A percentile compares a stretch with the other conserved stretches of the same genome.
phyloP scores from a whole-genome alignment of 192 early-diverging fungal genomes.

The Podila epicladia region DNA sequence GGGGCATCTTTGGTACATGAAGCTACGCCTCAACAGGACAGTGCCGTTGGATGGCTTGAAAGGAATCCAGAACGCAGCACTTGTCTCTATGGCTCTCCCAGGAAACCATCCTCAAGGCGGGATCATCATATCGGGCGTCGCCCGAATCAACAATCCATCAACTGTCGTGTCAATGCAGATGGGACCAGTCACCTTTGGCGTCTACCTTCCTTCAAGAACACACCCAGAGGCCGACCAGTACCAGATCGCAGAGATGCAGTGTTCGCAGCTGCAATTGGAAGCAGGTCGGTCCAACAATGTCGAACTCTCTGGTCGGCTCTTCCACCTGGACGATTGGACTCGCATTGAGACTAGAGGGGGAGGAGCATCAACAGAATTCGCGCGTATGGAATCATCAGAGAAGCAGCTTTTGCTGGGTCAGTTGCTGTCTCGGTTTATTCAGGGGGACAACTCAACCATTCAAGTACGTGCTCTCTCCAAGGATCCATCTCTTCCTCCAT shows the following conservation, averaged over 20 bases:
- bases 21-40: conserved; percentile 10
- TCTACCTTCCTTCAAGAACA: conserved; percentile 25
- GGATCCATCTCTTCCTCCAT: conserved; percentile 23
- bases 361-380: not conserved
- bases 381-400: conserved; percentile 7
- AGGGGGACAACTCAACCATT: conserved; percentile 34
- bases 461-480: conserved; percentile 44
- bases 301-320: conserved; percentile 28
- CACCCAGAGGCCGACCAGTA: conserved; percentile 34
- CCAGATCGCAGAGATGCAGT: conserved; percentile 35
- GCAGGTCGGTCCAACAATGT: conserved; percentile 22
- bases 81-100: conserved; percentile 34
- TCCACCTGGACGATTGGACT: conserved; percentile 47
- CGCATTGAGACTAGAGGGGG: not conserved
- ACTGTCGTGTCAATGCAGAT: conserved; percentile 22
- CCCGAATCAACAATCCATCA: conserved; percentile 40
- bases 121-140: conserved; percentile 29
- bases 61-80: conserved; percentile 29
- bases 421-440: conserved; percentile 39
- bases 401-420: conserved; percentile 34
- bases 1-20: conserved; percentile 34
- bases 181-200: conserved; percentile 34
- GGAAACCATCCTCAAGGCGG: conserved; percentile 35
- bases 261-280: conserved; percentile 12
- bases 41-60: conserved; percentile 33